Percentiles rank a stretch among this genome's conserved stretches.
Evolutionary conservation across 106 monocot species (phyloP).

Genomic region (Ottelia alismoides): DNA sequence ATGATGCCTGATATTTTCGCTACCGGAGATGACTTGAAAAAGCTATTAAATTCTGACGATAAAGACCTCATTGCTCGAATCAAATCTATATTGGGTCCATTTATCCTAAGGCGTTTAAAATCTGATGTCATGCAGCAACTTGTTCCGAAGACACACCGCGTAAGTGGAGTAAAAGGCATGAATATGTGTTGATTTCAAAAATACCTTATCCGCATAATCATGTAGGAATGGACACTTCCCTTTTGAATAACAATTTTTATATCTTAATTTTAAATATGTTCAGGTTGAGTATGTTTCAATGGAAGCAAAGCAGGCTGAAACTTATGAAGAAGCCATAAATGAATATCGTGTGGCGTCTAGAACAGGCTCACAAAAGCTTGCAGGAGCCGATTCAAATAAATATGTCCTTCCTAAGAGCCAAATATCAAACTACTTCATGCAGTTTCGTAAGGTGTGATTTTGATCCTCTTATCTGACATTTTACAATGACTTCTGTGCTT

Average conservation of each 20-base stretch:
- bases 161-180: no score
- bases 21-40: slow-evolving; percentile 82
- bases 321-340: slow-evolving; percentile 59
- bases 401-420: slow-evolving; percentile 67
- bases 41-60: slow-evolving; percentile 67
- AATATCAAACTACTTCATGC: slow-evolving; percentile 94
- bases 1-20: slow-evolving; percentile 98
- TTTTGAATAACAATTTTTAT: no score
- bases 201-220: no score
- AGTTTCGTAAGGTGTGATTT: slow-evolving; percentile 74
- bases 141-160: slow-evolving; percentile 83
- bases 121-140: slow-evolving; percentile 99
- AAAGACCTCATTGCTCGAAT: slow-evolving; percentile 61
- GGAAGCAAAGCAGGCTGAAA: slow-evolving; percentile 48
- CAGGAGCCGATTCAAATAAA: slow-evolving; percentile 24
- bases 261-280: not conserved
- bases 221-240: no score
- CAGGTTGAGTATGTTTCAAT: slow-evolving; percentile 83
- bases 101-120: slow-evolving; percentile 92
- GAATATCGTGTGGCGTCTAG: slow-evolving; percentile 72
- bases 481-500: no score
- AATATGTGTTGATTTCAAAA: no score
- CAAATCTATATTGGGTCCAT: slow-evolving; percentile 96
- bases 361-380: slow-evolving; percentile 37
- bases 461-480: not conserved